A percentile compares a stretch with the other conserved stretches of the same genome.
These are phyloP conservation scores for Lipomyces orientalis DNA, from an alignment of 805 yeast species.

Conservation along the genomic window DNA sequence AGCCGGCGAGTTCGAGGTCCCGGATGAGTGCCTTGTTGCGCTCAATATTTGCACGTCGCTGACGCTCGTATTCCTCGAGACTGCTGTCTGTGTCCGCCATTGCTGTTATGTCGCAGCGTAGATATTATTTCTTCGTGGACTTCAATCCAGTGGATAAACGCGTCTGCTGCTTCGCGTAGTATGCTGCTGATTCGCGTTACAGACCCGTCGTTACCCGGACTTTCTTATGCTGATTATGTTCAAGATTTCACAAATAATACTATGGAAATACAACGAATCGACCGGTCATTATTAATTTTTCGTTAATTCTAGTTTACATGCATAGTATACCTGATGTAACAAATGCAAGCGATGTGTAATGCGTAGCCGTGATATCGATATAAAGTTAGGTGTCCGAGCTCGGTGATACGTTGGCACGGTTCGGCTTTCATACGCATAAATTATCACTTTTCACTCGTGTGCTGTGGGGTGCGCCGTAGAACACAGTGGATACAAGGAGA, in stretches of 20 bases:
- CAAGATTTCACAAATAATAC: too few species aligned
- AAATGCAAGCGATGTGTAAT: background rate
- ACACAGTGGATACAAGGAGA: background rate
- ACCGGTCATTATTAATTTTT: too few species aligned
- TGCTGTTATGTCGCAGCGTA: background rate
- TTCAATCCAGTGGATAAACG: too few species aligned
- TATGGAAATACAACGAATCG: too few species aligned
- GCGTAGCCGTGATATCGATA: background rate
- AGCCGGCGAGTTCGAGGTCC: conserved; percentile 70
- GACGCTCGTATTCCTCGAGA: conserved; percentile 63
- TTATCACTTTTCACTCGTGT: background rate
- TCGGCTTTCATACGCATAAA: background rate
- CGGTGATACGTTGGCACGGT: too few species aligned
- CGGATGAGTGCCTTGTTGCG: conserved; percentile 78
- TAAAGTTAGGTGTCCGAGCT: too few species aligned
- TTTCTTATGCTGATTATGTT: too few species aligned
- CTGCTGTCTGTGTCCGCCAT: conserved; percentile 12
- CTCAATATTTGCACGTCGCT: conserved; percentile 77
- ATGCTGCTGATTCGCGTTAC: too few species aligned
- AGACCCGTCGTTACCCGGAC: too few species aligned
- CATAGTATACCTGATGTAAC: background rate
- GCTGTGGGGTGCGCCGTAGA: background rate
- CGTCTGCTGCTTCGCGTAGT: too few species aligned
- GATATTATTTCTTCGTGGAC: background rate
- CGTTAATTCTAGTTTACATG: background rate